Evolutionary conservation across 805 yeast genomes (phyloP).

Genomic region (Cyberlindnera petersonii): DNA sequence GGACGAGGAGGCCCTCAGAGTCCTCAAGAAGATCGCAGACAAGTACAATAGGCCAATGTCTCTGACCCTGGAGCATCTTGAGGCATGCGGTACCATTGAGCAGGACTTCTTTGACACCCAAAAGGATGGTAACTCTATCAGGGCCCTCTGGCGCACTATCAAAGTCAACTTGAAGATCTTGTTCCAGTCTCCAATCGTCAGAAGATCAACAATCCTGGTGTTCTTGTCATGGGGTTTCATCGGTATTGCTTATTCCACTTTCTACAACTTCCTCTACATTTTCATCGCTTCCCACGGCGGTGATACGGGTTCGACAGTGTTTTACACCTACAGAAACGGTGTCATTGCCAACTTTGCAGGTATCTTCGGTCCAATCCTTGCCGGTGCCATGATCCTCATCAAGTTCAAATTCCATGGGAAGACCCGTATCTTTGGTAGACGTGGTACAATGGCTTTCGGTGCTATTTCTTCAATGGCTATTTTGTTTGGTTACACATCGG

Average conservation of each 20-base stretch:
- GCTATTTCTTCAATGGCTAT: slow-evolving; percentile 53
- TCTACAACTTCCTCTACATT: slow-evolving; percentile 49
- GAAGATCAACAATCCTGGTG: slow-evolving; percentile 40
- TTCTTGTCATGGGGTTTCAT: slow-evolving; percentile 49
- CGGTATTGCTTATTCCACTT: slow-evolving; percentile 51
- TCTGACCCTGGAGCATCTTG: slow-evolving; percentile 44
- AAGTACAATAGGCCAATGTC: slow-evolving; percentile 39
- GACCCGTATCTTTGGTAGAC: slow-evolving; percentile 40
- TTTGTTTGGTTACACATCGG: slow-evolving; percentile 60
- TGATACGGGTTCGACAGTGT: slow-evolving; percentile 37
- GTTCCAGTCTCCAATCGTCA: slow-evolving; percentile 39
- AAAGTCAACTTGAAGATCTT: slow-evolving; percentile 39
- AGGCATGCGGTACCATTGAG: slow-evolving; percentile 40
- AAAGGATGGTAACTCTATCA: slow-evolving; percentile 19
- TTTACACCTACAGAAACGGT: slow-evolving; percentile 44
- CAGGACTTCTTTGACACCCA: slow-evolving; percentile 25
- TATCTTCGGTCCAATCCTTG: slow-evolving; percentile 47
- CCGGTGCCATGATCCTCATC: slow-evolving; percentile 32
- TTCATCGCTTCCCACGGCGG: slow-evolving; percentile 49
- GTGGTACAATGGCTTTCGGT: slow-evolving; percentile 53
- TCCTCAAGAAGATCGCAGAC: slow-evolving; percentile 41
- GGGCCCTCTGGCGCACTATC: slow-evolving; percentile 22
- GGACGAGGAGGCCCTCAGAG: slow-evolving; percentile 45
- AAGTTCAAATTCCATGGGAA: slow-evolving; percentile 15
- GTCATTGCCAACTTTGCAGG: slow-evolving; percentile 42